Conservation (phyloP, 352 stramenopile genomes). For the Globisporangium acanthophoron region DNA sequence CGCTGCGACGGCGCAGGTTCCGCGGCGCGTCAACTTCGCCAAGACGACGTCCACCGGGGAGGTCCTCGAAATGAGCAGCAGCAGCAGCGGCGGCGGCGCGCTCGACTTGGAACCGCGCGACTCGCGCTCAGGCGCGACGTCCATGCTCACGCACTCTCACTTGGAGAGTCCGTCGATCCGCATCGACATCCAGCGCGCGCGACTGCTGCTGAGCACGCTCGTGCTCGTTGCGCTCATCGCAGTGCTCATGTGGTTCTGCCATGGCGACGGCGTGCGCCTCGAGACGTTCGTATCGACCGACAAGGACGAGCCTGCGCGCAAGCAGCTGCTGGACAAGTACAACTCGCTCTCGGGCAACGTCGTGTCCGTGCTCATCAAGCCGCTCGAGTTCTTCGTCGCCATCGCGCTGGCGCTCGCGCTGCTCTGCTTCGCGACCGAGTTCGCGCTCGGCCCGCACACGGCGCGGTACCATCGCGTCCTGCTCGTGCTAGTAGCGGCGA, state of each 20-base stretch:
- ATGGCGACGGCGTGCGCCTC: not conserved
- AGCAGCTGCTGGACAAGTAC: slow-evolving; percentile 4
- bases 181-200: not conserved
- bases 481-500: slow-evolving; percentile 6
- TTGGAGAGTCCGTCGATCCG: not conserved
- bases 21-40: too few relatives aligned
- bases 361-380: slow-evolving; percentile 1
- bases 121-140: not conserved
- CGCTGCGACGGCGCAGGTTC: too few relatives aligned
- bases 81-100: not conserved
- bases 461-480: slow-evolving; percentile 1
- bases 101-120: not conserved
- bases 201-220: not conserved
- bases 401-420: not conserved
- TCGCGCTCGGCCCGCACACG: not conserved
- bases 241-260: not conserved
- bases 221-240: not conserved
- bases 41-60: not conserved
- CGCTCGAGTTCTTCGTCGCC: slow-evolving; percentile 4
- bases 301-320: not conserved
- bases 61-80: not conserved
- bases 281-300: slow-evolving; percentile 1
- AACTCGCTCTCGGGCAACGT: slow-evolving; percentile 8
- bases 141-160: not conserved
- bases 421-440: slow-evolving; percentile 10